Evolutionary conservation across 2,329 filamentous ascomycete species (phyloP).

Genomic region (Colletotrichum sp.): DNA sequence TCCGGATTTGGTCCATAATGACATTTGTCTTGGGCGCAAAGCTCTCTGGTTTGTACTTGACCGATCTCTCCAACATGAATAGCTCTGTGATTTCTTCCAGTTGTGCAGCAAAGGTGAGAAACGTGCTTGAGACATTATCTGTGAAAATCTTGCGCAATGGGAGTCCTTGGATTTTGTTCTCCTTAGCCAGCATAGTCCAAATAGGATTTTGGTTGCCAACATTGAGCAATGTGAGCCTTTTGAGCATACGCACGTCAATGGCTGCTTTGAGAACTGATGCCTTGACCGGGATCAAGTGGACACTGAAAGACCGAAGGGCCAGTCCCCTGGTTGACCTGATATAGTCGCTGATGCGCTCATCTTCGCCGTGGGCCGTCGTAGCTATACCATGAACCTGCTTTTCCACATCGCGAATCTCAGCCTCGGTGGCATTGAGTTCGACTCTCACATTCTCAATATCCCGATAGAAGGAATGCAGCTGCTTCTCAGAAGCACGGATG

Average conservation of each 20-base stretch:
- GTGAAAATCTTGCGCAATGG: slow-evolving; percentile 65
- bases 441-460: slow-evolving; percentile 37
- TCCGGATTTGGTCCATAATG: slow-evolving; percentile 63
- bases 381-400: slow-evolving; percentile 22
- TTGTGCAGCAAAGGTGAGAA: slow-evolving; percentile 59
- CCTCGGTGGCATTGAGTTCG: slow-evolving; percentile 39
- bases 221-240: slow-evolving; percentile 64
- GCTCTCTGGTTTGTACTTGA: slow-evolving; percentile 57
- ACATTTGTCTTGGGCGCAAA: slow-evolving; percentile 55
- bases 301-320: slow-evolving; percentile 56
- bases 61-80: slow-evolving; percentile 60
- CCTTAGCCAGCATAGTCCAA: slow-evolving; percentile 61
- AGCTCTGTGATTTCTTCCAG: slow-evolving; percentile 62
- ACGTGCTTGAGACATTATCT: slow-evolving; percentile 63
- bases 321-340: slow-evolving; percentile 63
- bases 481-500: slow-evolving; percentile 30
- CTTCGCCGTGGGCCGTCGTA: slow-evolving; percentile 21
- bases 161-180: slow-evolving; percentile 57
- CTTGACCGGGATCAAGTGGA: slow-evolving; percentile 66
- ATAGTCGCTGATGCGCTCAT: slow-evolving; percentile 53
- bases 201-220: slow-evolving; percentile 66
- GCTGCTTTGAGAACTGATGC: slow-evolving; percentile 60
- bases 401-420: slow-evolving; percentile 40
- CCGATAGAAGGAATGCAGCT: slow-evolving; percentile 32
- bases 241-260: slow-evolving; percentile 62